These are phyloP conservation scores for Lithospermum erythrorhizon DNA, from an alignment of 257 asterid genomes.

Conservation along the genomic window DNA sequence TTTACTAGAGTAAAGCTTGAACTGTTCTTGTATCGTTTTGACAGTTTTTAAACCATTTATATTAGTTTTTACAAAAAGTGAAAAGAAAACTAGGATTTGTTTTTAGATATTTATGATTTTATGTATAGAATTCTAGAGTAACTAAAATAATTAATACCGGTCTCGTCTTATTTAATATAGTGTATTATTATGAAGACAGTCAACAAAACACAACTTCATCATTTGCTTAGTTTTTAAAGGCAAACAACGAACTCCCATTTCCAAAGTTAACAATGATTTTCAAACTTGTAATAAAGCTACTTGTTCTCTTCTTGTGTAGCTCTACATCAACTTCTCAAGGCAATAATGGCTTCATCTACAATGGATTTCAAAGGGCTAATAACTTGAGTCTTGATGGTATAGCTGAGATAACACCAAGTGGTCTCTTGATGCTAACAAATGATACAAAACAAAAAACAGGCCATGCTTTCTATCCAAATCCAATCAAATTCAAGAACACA, in stretches of 20 bases:
- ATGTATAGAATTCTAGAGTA: too few relatives aligned
- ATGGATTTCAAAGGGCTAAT: constrained; percentile 13
- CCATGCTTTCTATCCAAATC: constrained; percentile 13
- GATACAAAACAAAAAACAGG: neutral
- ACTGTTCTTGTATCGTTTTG: too few relatives aligned
- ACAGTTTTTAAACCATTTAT: too few relatives aligned
- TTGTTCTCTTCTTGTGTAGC: neutral
- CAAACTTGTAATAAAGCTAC: neutral
- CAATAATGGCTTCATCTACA: constrained; percentile 4
- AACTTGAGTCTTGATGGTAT: constrained; percentile 16
- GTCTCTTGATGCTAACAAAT: constrained; percentile 15
- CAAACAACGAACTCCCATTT: neutral
- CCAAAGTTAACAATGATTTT: constrained; percentile 1
- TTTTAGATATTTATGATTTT: too few relatives aligned
- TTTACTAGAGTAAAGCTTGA: too few relatives aligned
- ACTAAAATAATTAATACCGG: too few relatives aligned
- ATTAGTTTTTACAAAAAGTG: too few relatives aligned
- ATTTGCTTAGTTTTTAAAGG: too few relatives aligned
- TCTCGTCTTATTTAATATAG: too few relatives aligned
- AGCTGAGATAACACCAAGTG: constrained; percentile 11
- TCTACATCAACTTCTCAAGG: neutral
- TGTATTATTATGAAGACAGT: too few relatives aligned
- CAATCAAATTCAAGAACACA: constrained; percentile 9
- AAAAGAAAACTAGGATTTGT: too few relatives aligned
- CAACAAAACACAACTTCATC: too few relatives aligned